phyloP scores from a whole-genome alignment of 1,139 yeast genomes.

The Kodamaea derodonti region DNA sequence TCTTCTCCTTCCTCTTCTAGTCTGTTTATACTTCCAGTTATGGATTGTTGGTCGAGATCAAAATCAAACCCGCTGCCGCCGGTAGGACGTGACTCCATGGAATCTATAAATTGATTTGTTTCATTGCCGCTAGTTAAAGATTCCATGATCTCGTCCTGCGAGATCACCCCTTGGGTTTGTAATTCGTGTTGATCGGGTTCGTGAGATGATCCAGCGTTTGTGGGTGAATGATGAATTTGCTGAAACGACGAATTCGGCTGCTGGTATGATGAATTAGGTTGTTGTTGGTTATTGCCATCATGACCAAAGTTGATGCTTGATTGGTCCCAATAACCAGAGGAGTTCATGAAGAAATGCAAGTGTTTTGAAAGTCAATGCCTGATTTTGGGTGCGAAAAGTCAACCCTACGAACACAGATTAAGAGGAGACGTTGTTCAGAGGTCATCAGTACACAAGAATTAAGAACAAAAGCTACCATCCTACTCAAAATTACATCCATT shows the following conservation, averaged over 20 bases:
- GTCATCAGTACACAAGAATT: no score
- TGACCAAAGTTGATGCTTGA: constrained; percentile 11
- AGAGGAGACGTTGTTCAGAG: no score
- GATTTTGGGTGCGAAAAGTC: no score
- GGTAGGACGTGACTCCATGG: constrained; percentile 4
- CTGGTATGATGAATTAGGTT: constrained; percentile 7
- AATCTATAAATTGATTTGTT: constrained; percentile 7
- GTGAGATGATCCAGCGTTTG: background rate
- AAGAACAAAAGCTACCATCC: no score
- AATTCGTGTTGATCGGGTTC: constrained; percentile 25
- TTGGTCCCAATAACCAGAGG: constrained; percentile 29
- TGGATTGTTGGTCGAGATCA: constrained; percentile 8
- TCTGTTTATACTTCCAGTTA: constrained; percentile 2
- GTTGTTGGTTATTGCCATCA: constrained; percentile 2
- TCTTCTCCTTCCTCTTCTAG: constrained; percentile 6
- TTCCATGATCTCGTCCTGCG: constrained; percentile 34
- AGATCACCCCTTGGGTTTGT: constrained; percentile 30
- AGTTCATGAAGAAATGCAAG: constrained; percentile 16
- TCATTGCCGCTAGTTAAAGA: constrained; percentile 25
- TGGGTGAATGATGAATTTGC: background rate
- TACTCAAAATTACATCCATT: no score
- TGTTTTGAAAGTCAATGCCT: no score
- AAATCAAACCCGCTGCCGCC: constrained; percentile 5
- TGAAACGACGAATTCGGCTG: constrained; percentile 2
- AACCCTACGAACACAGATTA: no score